Evolutionary conservation across 345 rosid genomes (phyloP).

Genomic region (Cochlearia excelsa): DNA sequence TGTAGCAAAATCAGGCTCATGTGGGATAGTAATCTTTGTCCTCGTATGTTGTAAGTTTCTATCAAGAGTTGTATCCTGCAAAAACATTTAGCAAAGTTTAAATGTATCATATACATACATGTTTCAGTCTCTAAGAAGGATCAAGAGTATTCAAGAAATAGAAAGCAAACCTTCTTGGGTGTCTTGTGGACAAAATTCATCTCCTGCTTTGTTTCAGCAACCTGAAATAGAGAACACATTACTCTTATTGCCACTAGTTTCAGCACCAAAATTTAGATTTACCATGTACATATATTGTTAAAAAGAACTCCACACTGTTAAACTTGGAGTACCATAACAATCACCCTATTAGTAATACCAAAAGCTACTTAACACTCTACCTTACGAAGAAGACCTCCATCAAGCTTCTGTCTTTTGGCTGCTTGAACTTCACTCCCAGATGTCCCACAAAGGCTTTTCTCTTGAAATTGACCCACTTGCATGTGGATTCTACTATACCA

Average conservation of each 20-base stretch:
- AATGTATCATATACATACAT: too few species aligned
- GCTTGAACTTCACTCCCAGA: constrained; percentile 72
- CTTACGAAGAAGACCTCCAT: constrained; percentile 77
- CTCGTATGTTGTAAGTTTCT: constrained; percentile 39
- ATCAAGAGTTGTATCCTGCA: constrained; percentile 57
- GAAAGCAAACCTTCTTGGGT: constrained; percentile 58
- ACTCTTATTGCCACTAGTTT: neutral
- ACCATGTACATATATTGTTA: too few species aligned
- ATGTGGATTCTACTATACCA: constrained; percentile 23
- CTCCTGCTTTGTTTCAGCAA: constrained; percentile 55
- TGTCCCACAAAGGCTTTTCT: constrained; percentile 45
- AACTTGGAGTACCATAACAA: too few species aligned
- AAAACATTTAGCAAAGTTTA: constrained; percentile 19
- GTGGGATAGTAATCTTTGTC: constrained; percentile 75
- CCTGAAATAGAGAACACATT: constrained; percentile 45
- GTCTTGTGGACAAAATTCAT: constrained; percentile 70
- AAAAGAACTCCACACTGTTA: too few species aligned
- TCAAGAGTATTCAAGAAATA: constrained; percentile 10
- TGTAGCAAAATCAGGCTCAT: constrained; percentile 90
- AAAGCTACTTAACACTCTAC: constrained; percentile 42
- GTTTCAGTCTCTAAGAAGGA: neutral
- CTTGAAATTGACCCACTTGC: constrained; percentile 36
- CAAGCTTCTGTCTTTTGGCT: constrained; percentile 92
- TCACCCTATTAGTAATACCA: too few species aligned
- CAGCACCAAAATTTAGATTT: neutral